Conservation (phyloP, 805 yeast genomes). For the Soucietia sequanensis region DNA sequence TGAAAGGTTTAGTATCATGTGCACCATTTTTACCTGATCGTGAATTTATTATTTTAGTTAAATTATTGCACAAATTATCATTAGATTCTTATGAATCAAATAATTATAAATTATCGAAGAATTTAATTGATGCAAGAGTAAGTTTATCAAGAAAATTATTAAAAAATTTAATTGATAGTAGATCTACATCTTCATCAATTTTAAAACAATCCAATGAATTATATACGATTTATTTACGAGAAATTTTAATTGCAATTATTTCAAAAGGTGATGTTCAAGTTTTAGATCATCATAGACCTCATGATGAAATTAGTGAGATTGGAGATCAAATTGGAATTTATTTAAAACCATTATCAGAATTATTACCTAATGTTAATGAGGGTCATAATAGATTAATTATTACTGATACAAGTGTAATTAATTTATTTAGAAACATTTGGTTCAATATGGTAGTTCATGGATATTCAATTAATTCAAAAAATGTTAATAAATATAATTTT, state of each 20-base stretch:
- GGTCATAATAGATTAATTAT: constrained; percentile 42
- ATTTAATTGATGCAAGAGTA: constrained; percentile 51
- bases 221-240: constrained; percentile 58
- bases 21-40: constrained; percentile 60
- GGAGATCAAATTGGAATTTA: constrained; percentile 66
- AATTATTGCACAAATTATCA: constrained; percentile 53
- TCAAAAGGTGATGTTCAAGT: constrained; percentile 77
- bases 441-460: constrained; percentile 93
- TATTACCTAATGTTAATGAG: constrained; percentile 57
- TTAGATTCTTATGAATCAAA: constrained; percentile 42
- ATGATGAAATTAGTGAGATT: constrained; percentile 63
- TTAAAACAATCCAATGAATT: constrained; percentile 42
- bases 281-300: constrained; percentile 77
- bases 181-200: constrained; percentile 42
- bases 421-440: constrained; percentile 86
- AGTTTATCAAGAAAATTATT: constrained; percentile 39
- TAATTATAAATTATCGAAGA: constrained; percentile 34
- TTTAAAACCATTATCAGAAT: constrained; percentile 70
- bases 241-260: constrained; percentile 64
- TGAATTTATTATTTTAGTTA: constrained; percentile 64
- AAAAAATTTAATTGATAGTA: constrained; percentile 47
- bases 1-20: constrained; percentile 62
- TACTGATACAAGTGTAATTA: constrained; percentile 48
- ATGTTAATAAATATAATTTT: constrained; percentile 44
- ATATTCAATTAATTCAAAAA: constrained; percentile 57